Evolutionary conservation across 306 rosid species (phyloP).

Genomic region (Medicago truncatula): MtrunA17r5.0-ANR NC_053045.1:28564001-28564500

Average conservation of each 20-base stretch:
- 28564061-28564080: too few relatives aligned
- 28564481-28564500: not conserved
- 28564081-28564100: too few relatives aligned
- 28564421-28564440: too few relatives aligned
- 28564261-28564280: conserved; percentile 58
- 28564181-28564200: conserved; percentile 57
- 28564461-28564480: not conserved
- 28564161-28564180: conserved; percentile 46
- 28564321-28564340: conserved; percentile 86
- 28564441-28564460: not conserved
- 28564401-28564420: too few relatives aligned
- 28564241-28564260: conserved; percentile 65
- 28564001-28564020: too few relatives aligned
- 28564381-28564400: not conserved
- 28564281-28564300: conserved; percentile 85
- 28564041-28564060: too few relatives aligned
- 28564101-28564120: not conserved
- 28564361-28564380: conserved; percentile 42
- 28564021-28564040: too few relatives aligned
- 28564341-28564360: conserved; percentile 66
- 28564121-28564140: not conserved
- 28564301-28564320: conserved; percentile 52
- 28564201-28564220: conserved; percentile 75
- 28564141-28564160: conserved; percentile 26
- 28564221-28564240: conserved; percentile 79